Base-by-base conservation (phyloP, 257 asterid species). In the Schizonepeta tenuifolia region DNA sequence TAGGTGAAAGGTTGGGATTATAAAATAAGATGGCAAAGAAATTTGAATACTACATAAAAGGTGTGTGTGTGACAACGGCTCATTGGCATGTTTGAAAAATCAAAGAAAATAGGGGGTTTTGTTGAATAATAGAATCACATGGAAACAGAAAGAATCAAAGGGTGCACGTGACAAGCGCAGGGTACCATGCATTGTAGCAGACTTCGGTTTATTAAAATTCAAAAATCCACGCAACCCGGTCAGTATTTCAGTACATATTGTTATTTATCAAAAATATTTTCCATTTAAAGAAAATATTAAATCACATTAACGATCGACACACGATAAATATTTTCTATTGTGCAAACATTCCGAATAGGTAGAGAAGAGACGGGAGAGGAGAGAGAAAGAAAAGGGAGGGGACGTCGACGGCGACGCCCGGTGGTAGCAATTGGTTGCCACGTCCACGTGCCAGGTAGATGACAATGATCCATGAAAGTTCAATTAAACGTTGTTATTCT, bases 101-200 rank as follows among this genome's bases (percentile, higher is more conserved):
- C 3, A 0, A 9, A 13, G n/a, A 6, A 2, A 59, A 26, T 12
- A 5, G 20, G 50, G 66, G 59, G 2, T 53, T 1, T 15, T 28
- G 43, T 60, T 0, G 51, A 60, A 71, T 43, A 47, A 71, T 12
- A 44, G 4, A 7, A 10, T 20, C 77, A 61, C 70, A 62, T 72
- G 77, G 70, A 35, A 62, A 49, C 70, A 72, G 55, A 62, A 72
- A 50, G 70, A 72, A 47, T 61, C 76, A 43, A 72, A 72, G 26
- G 21, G 33, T 21, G 77, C 77, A 72, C 77, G 77, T 72, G 70
- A 72, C 41, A 50, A 62, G 54, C 63, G 70, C 77, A 72, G 64
- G 64, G 31, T 33, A 61, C 71, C 59, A 46, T 47, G 59, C 60
- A 59, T 28, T 43, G 61, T 22, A 31, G 28, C 76, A 71, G 70